Evolutionary conservation across 2,329 filamentous ascomycete genomes (phyloP), one percentile per base, ranked within the genome.

Genomic region (Alternaria triticina): DNA sequence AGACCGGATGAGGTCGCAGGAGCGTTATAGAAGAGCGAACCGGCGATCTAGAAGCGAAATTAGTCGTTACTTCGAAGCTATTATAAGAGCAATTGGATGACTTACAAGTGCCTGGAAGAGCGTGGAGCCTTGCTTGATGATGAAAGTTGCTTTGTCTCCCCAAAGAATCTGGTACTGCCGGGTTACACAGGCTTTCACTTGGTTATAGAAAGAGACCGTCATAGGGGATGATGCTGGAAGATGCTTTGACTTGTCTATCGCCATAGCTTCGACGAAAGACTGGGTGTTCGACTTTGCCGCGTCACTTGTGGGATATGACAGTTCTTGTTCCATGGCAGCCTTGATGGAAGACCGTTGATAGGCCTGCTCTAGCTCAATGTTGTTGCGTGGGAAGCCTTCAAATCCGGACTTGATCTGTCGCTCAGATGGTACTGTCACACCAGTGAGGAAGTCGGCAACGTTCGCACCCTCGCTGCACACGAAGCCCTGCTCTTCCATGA

Each of bases 391-490:
- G 8, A 83, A 82, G 17, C 70, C 70, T 57, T 84, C 82, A 49
- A 70, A 84, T 3, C 79, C 82, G 11, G 70, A 62, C 10, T 71
- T 73, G 17, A 83, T 78, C n/a, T 79, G 60, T 56, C 82, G 77
- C 62, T 84, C 82, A 30, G 75, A 74, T 1, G 83, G 69, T 6
- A 80, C 81, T 2, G 88, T 92, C 62, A 94, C 87, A 5, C 89
- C 91, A 0, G 91, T 94, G n/a, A 94, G 79, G 76, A 92, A 94
- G 71, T 95, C 92, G 1, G 87, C 88, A 0, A 88, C 88, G 0
- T 90, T 93, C 28, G 89, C 86, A 5, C 88, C 86, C 6, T 88
- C 84, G 0, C 83, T 82, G 69, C 87, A 91, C 23, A 88, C 70
- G 70, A 92, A 94, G 20, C 91, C 91, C 74, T 90, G 87, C 10